A percentile compares a stretch with the other conserved stretches of the same genome.
Evolutionary conservation across 306 rosid genomes (phyloP).

Genomic region (Senna tora): DNA sequence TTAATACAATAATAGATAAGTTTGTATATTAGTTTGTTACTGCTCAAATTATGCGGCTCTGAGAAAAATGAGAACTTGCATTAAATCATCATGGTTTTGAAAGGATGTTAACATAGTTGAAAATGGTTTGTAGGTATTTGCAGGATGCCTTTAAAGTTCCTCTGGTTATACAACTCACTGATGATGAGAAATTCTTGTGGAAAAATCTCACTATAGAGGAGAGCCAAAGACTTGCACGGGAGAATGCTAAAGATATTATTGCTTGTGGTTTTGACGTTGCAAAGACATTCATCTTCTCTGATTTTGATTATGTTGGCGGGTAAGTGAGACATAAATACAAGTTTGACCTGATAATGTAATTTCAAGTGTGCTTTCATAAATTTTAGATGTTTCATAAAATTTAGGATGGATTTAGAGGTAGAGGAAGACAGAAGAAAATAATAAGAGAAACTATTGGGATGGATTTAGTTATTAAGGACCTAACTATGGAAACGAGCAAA

Average conservation of each 20-base stretch:
- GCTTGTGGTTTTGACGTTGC: conserved; percentile 95
- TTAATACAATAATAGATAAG: too few relatives aligned
- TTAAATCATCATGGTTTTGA: conserved; percentile 14
- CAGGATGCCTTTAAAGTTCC: conserved; percentile 97
- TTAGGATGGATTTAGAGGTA: too few relatives aligned
- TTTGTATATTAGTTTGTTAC: background rate
- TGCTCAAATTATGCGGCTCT: background rate
- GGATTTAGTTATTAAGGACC: too few relatives aligned
- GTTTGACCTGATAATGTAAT: conserved; percentile 17
- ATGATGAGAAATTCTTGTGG: conserved; percentile 96
- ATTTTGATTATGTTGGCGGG: conserved; percentile 86
- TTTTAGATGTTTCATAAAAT: conserved; percentile 13
- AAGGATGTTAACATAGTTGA: conserved; percentile 23
- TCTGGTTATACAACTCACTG: conserved; percentile 90
- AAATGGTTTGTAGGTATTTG: conserved; percentile 66
- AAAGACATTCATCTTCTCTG: conserved; percentile 82
- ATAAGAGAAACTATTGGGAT: too few relatives aligned
- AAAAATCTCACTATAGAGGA: conserved; percentile 79
- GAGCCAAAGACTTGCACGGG: conserved; percentile 79
- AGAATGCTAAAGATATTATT: conserved; percentile 92
- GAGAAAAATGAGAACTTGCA: conserved; percentile 1
- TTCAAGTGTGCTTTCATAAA: conserved; percentile 18
- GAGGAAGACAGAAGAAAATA: too few relatives aligned
- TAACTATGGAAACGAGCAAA: too few relatives aligned
- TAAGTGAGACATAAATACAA: conserved; percentile 44